A percentile compares a stretch with the other conserved stretches of the same genome.
phyloP scores from a whole-genome alignment of 2,329 filamentous ascomycete species.

The Colletotrichum tofieldiae region DNA sequence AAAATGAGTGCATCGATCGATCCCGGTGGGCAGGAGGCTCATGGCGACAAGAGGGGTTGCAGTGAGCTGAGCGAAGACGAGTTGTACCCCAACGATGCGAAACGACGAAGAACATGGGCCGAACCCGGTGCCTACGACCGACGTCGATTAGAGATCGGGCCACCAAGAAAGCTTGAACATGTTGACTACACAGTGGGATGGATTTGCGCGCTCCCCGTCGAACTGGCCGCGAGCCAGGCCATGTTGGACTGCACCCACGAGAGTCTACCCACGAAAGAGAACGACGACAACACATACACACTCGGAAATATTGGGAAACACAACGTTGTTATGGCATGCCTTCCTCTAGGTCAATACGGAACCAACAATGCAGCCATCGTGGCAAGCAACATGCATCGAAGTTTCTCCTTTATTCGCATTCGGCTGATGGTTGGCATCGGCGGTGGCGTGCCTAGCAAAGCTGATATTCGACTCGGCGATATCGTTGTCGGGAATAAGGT shows the following conservation, averaged over 20 bases:
- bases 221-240: conserved; percentile 37
- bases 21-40: too few relatives aligned
- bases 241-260: conserved; percentile 42
- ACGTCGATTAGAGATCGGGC: background rate
- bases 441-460: conserved; percentile 43
- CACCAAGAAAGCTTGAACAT: background rate
- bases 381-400: conserved; percentile 32
- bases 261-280: background rate
- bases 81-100: background rate
- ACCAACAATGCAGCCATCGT: conserved; percentile 46
- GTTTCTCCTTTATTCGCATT: conserved; percentile 27
- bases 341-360: conserved; percentile 45
- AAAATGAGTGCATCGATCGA: background rate
- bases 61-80: background rate
- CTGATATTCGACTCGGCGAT: conserved; percentile 48
- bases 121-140: background rate
- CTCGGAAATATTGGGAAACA: conserved; percentile 45
- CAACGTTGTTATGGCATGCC: conserved; percentile 49
- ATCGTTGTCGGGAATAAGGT: conserved; percentile 48
- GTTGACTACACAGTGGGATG: conserved; percentile 39
- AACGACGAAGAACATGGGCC: background rate
- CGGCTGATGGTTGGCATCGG: conserved; percentile 48
- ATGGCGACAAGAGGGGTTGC: background rate
- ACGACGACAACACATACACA: conserved; percentile 47
- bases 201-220: conserved; percentile 43